These are phyloP conservation scores for Arthrobotrys pseudoclavata DNA, from an alignment of 2,329 filamentous ascomycete genomes.

Conservation along the genomic window DNA sequence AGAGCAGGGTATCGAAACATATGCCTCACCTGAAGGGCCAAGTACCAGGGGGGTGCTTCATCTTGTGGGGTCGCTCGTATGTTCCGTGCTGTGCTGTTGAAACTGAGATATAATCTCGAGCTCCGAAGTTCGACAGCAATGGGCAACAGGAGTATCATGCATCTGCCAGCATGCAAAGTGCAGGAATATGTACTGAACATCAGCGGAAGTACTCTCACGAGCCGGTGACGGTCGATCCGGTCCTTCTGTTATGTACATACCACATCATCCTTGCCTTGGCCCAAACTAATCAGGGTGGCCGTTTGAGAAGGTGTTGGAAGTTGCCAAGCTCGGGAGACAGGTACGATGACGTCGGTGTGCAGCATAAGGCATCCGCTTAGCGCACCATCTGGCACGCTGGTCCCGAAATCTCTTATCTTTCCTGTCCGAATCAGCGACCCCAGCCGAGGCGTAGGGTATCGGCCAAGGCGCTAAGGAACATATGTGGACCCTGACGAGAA, in stretches of 20 bases:
- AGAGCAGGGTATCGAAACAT: conserved; percentile 18
- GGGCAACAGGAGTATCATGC: neutral
- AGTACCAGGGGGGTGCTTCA: conserved; percentile 5
- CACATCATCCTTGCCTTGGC: neutral
- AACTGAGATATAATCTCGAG: conserved; percentile 15
- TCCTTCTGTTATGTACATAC: neutral
- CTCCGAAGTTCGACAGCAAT: conserved; percentile 1
- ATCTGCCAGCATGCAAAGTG: conserved; percentile 12
- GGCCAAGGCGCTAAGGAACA: conserved; percentile 22
- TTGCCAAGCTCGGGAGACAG: conserved; percentile 28
- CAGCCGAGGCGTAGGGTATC: conserved; percentile 33
- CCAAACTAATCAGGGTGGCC: conserved; percentile 7
- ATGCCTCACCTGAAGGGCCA: neutral
- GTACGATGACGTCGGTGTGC: conserved; percentile 39
- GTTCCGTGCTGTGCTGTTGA: neutral
- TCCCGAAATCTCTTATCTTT: conserved; percentile 49
- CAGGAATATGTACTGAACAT: conserved; percentile 13
- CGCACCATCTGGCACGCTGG: conserved; percentile 7
- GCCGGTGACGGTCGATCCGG: conserved; percentile 22
- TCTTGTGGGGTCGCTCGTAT: conserved; percentile 7
- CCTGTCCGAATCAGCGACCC: conserved; percentile 18
- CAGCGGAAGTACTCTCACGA: conserved; percentile 26
- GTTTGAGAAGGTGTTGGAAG: conserved; percentile 19
- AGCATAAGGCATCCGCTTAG: conserved; percentile 28
- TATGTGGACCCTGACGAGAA: conserved; percentile 34